Conservation (phyloP, 805 yeast genomes). For the Zygosaccharomyces rouxii region DNA sequence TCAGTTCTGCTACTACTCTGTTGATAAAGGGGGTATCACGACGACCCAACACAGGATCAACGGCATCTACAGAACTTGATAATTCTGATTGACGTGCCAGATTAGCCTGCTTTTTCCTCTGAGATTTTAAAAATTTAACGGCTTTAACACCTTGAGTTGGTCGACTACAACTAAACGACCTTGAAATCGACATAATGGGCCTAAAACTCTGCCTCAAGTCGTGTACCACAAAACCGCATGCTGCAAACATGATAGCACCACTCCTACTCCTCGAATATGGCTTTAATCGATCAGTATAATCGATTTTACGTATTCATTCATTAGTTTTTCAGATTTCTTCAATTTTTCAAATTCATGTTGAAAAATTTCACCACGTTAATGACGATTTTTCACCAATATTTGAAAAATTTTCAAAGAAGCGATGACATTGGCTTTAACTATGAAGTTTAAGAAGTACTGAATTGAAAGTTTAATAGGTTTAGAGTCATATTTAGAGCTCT, state of each 20-base stretch:
- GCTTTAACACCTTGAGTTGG: conserved; percentile 24
- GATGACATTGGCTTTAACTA: conserved; percentile 10
- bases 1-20: conserved; percentile 61
- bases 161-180: conserved; percentile 12
- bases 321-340: not conserved
- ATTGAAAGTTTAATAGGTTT: not conserved
- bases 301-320: not conserved
- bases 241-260: not conserved
- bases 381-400: conserved; percentile 3
- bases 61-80: conserved; percentile 35
- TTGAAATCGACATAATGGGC: not conserved
- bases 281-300: not conserved
- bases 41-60: conserved; percentile 85
- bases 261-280: not conserved
- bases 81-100: conserved; percentile 33
- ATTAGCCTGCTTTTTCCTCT: conserved; percentile 34
- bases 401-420: conserved; percentile 14
- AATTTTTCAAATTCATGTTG: not conserved
- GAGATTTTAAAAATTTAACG: conserved; percentile 32
- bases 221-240: not conserved
- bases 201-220: not conserved
- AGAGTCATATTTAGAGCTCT: not conserved
- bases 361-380: conserved; percentile 6
- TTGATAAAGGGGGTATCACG: conserved; percentile 59
- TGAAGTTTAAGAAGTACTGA: not conserved